Conservation (phyloP, 2,329 filamentous ascomycete species). For the Phaeophleospora eucalypticola region DNA sequence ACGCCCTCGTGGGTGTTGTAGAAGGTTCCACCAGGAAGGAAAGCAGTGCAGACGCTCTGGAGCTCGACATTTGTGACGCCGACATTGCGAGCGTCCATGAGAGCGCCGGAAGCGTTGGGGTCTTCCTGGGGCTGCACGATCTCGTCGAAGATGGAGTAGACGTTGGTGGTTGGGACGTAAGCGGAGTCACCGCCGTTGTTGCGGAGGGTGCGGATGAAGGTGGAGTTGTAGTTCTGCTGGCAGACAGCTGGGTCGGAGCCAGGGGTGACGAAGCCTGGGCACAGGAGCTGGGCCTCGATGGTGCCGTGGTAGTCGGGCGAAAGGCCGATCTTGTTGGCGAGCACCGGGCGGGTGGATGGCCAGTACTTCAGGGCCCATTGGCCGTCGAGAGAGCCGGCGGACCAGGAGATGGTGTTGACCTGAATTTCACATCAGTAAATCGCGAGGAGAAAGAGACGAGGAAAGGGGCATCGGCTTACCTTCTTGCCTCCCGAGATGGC, state of each 20-base stretch:
- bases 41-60: slow-evolving; percentile 40
- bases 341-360: slow-evolving; percentile 45
- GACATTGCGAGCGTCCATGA: slow-evolving; percentile 40
- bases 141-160: slow-evolving; percentile 50
- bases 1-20: slow-evolving; percentile 49
- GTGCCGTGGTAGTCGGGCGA: slow-evolving; percentile 53
- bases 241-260: slow-evolving; percentile 39
- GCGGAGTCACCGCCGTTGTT: slow-evolving; percentile 46
- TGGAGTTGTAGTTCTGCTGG: slow-evolving; percentile 46
- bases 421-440: background rate
- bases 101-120: slow-evolving; percentile 43
- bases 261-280: slow-evolving; percentile 23
- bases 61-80: slow-evolving; percentile 51
- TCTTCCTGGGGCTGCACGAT: slow-evolving; percentile 50
- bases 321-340: slow-evolving; percentile 49
- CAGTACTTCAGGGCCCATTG: slow-evolving; percentile 59
- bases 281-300: slow-evolving; percentile 34
- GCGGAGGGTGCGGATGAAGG: slow-evolving; percentile 43
- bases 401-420: slow-evolving; percentile 51
- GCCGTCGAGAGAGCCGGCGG: slow-evolving; percentile 50
- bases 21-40: slow-evolving; percentile 35
- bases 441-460: background rate
- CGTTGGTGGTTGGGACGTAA: slow-evolving; percentile 53
- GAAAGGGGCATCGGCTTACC: slow-evolving; percentile 7
- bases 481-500: slow-evolving; percentile 36